Evolutionary conservation across 2,329 filamentous ascomycete genomes (phyloP).

Genomic region (Byssoonygena ceratinophila): DNA sequence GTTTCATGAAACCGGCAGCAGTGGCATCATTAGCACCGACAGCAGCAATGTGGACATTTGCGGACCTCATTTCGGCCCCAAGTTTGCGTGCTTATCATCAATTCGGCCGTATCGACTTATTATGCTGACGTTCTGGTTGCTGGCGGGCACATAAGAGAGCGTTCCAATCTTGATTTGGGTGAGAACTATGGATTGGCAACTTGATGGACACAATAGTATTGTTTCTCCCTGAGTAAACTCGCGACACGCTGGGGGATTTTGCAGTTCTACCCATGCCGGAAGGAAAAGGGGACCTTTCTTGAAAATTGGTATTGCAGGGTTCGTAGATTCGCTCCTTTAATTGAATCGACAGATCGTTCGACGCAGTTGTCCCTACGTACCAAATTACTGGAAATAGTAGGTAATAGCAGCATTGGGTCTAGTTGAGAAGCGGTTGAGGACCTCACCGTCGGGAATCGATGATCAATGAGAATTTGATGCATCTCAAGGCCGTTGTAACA

Average conservation of each 20-base stretch:
- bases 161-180: background rate
- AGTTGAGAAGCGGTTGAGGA: background rate
- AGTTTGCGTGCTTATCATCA: background rate
- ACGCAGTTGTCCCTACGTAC: background rate
- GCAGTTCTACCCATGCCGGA: background rate
- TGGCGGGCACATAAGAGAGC: background rate
- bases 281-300: background rate
- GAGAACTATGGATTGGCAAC: background rate
- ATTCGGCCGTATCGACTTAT: background rate
- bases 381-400: background rate
- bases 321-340: background rate
- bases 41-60: background rate
- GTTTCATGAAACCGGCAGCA: background rate
- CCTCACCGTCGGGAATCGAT: background rate
- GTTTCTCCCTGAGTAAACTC: background rate
- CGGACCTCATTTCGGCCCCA: background rate
- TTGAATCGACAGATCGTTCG: background rate
- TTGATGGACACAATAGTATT: background rate
- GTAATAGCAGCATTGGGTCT: background rate
- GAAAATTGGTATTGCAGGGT: background rate
- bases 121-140: background rate
- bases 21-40: background rate
- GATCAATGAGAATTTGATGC: background rate
- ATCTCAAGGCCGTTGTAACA: background rate
- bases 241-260: background rate